Evolutionary conservation across 129 eudicot genomes (phyloP).

Genomic region (Lactuca sativa): DNA sequence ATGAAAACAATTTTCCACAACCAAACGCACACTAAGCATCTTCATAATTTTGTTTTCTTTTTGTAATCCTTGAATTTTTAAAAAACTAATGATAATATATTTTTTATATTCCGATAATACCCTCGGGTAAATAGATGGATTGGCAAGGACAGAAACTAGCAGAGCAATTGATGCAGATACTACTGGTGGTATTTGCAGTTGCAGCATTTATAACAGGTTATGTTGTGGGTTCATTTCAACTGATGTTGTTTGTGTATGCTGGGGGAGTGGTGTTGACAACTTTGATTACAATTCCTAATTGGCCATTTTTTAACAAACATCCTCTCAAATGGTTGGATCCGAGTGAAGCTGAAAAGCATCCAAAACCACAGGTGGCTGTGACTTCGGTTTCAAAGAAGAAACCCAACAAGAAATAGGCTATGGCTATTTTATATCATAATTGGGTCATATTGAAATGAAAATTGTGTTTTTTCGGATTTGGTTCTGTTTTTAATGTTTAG

Average conservation of each 20-base stretch:
- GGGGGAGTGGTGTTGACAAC: slow-evolving; percentile 69
- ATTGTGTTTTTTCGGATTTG: slow-evolving; percentile 9
- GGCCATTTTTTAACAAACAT: slow-evolving; percentile 82
- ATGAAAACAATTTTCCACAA: no score
- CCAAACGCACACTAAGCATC: no score
- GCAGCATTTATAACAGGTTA: slow-evolving; percentile 70
- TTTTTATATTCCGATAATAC: background rate
- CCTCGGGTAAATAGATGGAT: slow-evolving; percentile 58
- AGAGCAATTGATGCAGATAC: slow-evolving; percentile 85
- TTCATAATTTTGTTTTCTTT: background rate
- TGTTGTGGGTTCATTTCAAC: slow-evolving; percentile 63
- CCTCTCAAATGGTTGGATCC: slow-evolving; percentile 91
- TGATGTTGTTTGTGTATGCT: slow-evolving; percentile 61
- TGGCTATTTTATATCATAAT: slow-evolving; percentile 11
- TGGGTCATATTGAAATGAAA: slow-evolving; percentile 4
- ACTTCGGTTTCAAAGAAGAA: slow-evolving; percentile 60
- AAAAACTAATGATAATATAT: slow-evolving; percentile 9
- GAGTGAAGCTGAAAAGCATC: slow-evolving; percentile 67
- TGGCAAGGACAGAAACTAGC: slow-evolving; percentile 99
- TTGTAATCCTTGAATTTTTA: background rate
- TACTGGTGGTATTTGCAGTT: slow-evolving; percentile 61
- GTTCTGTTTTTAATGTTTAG: slow-evolving; percentile 17
- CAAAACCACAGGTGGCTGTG: slow-evolving; percentile 59
- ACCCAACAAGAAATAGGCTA: slow-evolving; percentile 54
- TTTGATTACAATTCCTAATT: slow-evolving; percentile 69